Evolutionary conservation across 768 basidiomycete genomes (phyloP).

Genomic region (Lactifluus subvellereus): DNA sequence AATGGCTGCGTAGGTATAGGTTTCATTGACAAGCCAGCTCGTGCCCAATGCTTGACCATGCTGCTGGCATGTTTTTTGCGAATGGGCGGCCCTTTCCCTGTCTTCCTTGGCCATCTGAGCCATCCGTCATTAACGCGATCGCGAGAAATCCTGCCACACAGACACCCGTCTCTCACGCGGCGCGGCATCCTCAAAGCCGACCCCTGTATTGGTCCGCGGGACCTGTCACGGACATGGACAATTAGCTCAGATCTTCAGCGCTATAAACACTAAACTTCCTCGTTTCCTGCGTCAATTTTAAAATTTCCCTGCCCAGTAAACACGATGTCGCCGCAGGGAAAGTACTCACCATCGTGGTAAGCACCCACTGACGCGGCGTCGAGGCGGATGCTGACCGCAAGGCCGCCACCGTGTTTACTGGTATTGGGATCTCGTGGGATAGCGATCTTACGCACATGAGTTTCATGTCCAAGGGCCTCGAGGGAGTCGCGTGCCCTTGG

Average conservation of each 20-base stretch:
- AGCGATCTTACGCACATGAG: background rate
- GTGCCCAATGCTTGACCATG: background rate
- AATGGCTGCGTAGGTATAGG: background rate
- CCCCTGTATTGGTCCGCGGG: background rate
- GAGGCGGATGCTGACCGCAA: constrained; percentile 2
- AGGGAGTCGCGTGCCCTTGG: background rate
- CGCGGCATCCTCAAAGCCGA: background rate
- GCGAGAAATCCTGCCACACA: background rate
- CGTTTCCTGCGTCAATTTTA: background rate
- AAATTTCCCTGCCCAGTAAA: background rate
- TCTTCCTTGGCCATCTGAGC: background rate
- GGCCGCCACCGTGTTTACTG: background rate
- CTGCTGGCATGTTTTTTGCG: background rate
- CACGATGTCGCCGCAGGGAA: background rate
- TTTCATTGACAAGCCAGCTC: background rate
- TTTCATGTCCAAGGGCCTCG: background rate
- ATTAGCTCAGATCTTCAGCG: background rate
- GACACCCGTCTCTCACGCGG: background rate
- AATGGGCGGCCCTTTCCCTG: background rate
- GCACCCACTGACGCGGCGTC: background rate
- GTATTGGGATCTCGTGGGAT: background rate
- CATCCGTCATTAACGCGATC: constrained; percentile 11
- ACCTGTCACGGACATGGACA: background rate
- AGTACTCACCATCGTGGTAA: background rate
- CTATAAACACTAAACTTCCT: background rate